Evolutionary conservation across 2,329 filamentous ascomycete species (phyloP).

Genomic region (Fusarium temperatum): DNA sequence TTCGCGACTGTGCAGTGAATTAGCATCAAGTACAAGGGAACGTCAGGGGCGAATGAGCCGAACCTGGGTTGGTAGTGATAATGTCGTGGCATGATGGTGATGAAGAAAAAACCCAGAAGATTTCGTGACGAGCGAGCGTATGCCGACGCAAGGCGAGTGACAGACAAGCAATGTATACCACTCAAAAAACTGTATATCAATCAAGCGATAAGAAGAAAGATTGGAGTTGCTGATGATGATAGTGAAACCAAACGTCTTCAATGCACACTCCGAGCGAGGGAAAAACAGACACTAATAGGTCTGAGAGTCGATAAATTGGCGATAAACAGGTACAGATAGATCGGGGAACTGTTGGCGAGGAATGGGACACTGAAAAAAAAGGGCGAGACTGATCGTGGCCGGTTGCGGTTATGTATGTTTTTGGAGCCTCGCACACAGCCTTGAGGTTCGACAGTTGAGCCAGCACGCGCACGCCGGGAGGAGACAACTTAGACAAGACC

Average conservation of each 20-base stretch:
- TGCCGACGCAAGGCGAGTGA: conserved; percentile 7
- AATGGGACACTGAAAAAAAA: conserved; percentile 4
- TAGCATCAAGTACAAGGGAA: conserved; percentile 13
- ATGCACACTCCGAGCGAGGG: conserved; percentile 6
- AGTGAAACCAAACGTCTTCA: neutral
- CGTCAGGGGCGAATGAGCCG: neutral
- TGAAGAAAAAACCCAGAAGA: neutral
- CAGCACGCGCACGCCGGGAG: conserved; percentile 9
- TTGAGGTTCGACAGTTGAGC: conserved; percentile 10
- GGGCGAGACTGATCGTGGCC: conserved; percentile 12
- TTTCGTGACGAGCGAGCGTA: conserved; percentile 11
- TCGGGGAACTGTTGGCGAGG: conserved; percentile 6
- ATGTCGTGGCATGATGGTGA: conserved; percentile 41
- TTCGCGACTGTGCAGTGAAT: conserved; percentile 66
- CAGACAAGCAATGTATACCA: neutral
- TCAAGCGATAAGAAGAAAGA: conserved; percentile 20
- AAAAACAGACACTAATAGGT: conserved; percentile 14
- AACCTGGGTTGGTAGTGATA: conserved; percentile 44
- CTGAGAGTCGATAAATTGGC: conserved; percentile 4
- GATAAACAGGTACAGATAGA: conserved; percentile 14
- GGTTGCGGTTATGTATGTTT: conserved; percentile 22
- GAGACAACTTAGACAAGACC: neutral
- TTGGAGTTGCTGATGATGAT: neutral
- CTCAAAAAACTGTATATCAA: conserved; percentile 5
- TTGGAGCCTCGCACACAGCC: conserved; percentile 1